A percentile compares a stretch with the other conserved stretches of the same genome.
Evolutionary conservation across 73 alveolate genomes (phyloP).

Genomic region (Tetrahymena thermophila): DNA sequence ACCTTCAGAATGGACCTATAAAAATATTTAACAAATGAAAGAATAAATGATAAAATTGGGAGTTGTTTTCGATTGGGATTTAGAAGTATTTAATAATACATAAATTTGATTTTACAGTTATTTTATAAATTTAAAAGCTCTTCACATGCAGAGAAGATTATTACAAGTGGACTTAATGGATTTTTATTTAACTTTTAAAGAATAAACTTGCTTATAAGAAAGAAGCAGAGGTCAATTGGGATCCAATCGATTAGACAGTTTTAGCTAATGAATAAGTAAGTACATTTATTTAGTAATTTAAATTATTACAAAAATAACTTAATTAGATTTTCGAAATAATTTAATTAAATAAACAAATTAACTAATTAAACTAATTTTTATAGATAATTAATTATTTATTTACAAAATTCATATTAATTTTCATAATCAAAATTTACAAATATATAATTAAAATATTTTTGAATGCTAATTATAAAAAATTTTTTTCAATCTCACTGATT

Average conservation of each 20-base stretch:
- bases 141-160: constrained; percentile 15
- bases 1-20: constrained; percentile 49
- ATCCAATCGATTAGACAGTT: constrained; percentile 60
- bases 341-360: too few species aligned
- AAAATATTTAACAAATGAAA: constrained; percentile 50
- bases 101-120: background rate
- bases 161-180: constrained; percentile 59
- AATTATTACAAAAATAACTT: too few species aligned
- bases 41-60: constrained; percentile 44
- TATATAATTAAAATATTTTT: too few species aligned
- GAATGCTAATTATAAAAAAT: too few species aligned
- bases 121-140: background rate
- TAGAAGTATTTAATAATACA: constrained; percentile 44
- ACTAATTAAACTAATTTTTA: too few species aligned
- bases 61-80: constrained; percentile 60
- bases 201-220: constrained; percentile 59
- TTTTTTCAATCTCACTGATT: too few species aligned
- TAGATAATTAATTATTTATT: too few species aligned
- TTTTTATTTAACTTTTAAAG: constrained; percentile 38
- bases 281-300: too few species aligned
- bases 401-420: too few species aligned
- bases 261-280: constrained; percentile 62
- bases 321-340: too few species aligned
- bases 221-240: constrained; percentile 71
- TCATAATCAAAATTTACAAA: too few species aligned